A percentile compares a stretch with the other conserved stretches of the same genome.
phyloP scores from a whole-genome alignment of 192 early-diverging fungal species.

The Phycomyces nitens region DNA sequence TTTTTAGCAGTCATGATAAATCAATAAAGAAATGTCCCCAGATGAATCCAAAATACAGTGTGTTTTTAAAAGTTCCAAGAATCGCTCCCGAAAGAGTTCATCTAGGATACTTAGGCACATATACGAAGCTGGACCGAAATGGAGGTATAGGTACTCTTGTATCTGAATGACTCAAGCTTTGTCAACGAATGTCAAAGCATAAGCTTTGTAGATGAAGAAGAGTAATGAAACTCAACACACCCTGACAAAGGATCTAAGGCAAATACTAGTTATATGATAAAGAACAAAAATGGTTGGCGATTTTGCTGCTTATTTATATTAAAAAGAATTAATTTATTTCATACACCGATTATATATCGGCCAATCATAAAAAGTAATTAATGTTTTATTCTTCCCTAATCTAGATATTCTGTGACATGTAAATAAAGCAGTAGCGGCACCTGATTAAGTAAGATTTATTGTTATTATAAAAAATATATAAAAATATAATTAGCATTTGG shows the following conservation, averaged over 20 bases:
- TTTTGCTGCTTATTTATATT: background rate
- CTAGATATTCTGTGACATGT: too few species aligned
- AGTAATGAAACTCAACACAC: background rate
- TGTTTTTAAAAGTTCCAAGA: background rate
- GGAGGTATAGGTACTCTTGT: conserved; percentile 24
- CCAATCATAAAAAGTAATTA: too few species aligned
- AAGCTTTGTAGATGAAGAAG: background rate
- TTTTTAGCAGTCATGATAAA: too few species aligned
- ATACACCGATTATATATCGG: too few species aligned
- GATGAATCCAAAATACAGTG: conserved; percentile 13
- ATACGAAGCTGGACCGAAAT: conserved; percentile 8
- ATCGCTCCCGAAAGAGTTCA: background rate
- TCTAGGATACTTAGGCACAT: background rate
- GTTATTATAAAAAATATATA: too few species aligned
- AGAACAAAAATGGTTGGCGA: background rate
- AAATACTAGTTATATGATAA: conserved; percentile 17
- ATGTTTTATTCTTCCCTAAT: too few species aligned
- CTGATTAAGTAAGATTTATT: too few species aligned
- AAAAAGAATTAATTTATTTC: too few species aligned
- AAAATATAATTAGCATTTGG: too few species aligned
- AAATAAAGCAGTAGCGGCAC: too few species aligned
- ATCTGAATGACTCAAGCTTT: conserved; percentile 28
- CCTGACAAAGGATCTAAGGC: conserved; percentile 27
- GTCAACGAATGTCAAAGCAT: conserved; percentile 14
- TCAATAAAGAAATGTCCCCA: conserved; percentile 15